Base-by-base conservation (phyloP, 805 yeast genomes). In the Zygotorulaspora chibaensis region DNA sequence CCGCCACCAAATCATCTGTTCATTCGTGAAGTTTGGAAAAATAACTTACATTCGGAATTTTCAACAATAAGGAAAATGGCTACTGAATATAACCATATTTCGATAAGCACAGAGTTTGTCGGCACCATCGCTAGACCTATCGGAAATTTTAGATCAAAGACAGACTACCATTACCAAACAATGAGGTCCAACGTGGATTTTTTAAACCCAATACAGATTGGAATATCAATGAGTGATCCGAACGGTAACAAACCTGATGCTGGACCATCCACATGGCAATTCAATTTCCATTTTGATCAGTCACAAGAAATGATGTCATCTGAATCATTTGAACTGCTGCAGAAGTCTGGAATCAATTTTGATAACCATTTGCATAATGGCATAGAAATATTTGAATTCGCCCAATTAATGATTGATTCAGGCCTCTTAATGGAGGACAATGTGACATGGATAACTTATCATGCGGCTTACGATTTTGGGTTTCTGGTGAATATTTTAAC, bases 101-200 rank as follows among this genome's bases (percentile, higher is more conserved):
- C 87, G 2, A 77, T 89, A 47, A 90, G 89, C 56, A 89, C 95
- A 38, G 98, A 93, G 65, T 89, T 93, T 61, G 96, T 96, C 0
- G 99, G 99, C 0, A 87, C 95, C 17, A 84, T 91, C 23, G 96
- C 96, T 2, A 78, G 99, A 57, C 99, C 99, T 12, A 86, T 93
- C 49, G 99, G 99, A 15, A 80, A 87, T 15, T 93, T 93, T 68
- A 80, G 87, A 57, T 81, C 93, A 2, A 86, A 93, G 12, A 76
- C 84, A 18, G 98, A 93, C 65, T 93, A 89, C 66, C 98, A 93
- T 65, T 93, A 91, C 62, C 99, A 93, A 66, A 91, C 98, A 0
- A 76, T 93, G 68, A 77, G 99, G 60, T 75, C 95, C 8, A 93
- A 93, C 63, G 86, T 93, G 3, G 99, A 93, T 65, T 73, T 93